Evolutionary conservation across 805 yeast genomes (phyloP).

Genomic region (Soucietia sequanensis): DNA sequence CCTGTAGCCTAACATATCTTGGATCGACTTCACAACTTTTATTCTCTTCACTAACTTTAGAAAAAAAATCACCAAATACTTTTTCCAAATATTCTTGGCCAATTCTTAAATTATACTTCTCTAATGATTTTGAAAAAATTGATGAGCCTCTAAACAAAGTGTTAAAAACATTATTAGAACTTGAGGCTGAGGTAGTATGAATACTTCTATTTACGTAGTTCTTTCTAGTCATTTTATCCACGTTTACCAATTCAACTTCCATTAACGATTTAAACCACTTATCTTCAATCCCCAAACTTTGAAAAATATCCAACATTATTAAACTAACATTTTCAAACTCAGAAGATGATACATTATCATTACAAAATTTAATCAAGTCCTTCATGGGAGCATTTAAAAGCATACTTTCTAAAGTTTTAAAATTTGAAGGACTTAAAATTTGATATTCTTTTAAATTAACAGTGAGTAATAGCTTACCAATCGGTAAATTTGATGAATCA

Average conservation of each 20-base stretch:
- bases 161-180: constrained; percentile 33
- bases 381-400: constrained; percentile 51
- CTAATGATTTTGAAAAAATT: constrained; percentile 77
- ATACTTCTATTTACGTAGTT: constrained; percentile 31
- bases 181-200: constrained; percentile 12
- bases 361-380: constrained; percentile 50
- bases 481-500: constrained; percentile 38
- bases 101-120: constrained; percentile 67
- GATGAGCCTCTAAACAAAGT: constrained; percentile 78
- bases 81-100: constrained; percentile 79
- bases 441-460: constrained; percentile 52
- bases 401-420: constrained; percentile 61
- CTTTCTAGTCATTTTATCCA: constrained; percentile 45
- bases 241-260: constrained; percentile 58
- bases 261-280: constrained; percentile 73
- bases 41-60: constrained; percentile 48
- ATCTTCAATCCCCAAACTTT: constrained; percentile 63
- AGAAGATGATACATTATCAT: constrained; percentile 33
- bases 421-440: constrained; percentile 59
- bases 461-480: constrained; percentile 59
- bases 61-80: constrained; percentile 69
- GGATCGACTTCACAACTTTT: constrained; percentile 84
- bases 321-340: constrained; percentile 55
- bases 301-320: constrained; percentile 71
- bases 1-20: constrained; percentile 43